Percentiles rank a stretch among this genome's conserved stretches.
phyloP scores from a whole-genome alignment of 805 yeast species.

The Nematodospora valgi region DNA sequence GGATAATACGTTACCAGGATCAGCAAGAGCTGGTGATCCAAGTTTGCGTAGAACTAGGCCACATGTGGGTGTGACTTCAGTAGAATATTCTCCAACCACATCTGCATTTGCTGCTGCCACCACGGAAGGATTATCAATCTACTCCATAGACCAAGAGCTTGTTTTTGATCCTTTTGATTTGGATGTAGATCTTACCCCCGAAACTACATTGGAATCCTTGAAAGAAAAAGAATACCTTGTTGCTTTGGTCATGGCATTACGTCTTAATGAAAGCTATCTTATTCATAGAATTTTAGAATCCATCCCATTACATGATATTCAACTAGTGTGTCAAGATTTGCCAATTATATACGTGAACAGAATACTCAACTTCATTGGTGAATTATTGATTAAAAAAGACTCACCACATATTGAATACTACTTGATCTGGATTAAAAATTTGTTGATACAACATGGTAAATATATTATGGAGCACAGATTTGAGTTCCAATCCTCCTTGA shows the following conservation, averaged over 20 bases:
- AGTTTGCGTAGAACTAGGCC: constrained; percentile 74
- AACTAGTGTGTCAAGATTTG: constrained; percentile 60
- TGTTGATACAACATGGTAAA: constrained; percentile 73
- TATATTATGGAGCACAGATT: constrained; percentile 62
- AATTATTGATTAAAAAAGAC: constrained; percentile 49
- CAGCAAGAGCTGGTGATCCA: constrained; percentile 64
- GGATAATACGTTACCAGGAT: constrained; percentile 81
- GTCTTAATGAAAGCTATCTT: constrained; percentile 78
- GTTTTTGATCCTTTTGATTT: constrained; percentile 93
- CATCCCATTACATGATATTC: constrained; percentile 68
- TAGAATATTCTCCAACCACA: constrained; percentile 86
- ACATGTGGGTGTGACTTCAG: constrained; percentile 73
- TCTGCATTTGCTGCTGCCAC: constrained; percentile 91
- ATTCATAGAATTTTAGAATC: constrained; percentile 71
- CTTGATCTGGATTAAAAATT: constrained; percentile 71
- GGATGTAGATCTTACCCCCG: constrained; percentile 89
- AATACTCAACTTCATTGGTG: constrained; percentile 66
- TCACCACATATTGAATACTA: constrained; percentile 84
- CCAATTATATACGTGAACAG: constrained; percentile 76
- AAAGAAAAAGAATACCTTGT: constrained; percentile 60
- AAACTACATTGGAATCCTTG: constrained; percentile 59
- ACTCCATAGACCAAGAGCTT: constrained; percentile 69
- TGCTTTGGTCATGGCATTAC: constrained; percentile 88
- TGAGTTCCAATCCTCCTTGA: constrained; percentile 59
- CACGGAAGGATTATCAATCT: constrained; percentile 87